Conservation (phyloP, 257 asterid species). For the Nicotiana paniculata region DNA sequence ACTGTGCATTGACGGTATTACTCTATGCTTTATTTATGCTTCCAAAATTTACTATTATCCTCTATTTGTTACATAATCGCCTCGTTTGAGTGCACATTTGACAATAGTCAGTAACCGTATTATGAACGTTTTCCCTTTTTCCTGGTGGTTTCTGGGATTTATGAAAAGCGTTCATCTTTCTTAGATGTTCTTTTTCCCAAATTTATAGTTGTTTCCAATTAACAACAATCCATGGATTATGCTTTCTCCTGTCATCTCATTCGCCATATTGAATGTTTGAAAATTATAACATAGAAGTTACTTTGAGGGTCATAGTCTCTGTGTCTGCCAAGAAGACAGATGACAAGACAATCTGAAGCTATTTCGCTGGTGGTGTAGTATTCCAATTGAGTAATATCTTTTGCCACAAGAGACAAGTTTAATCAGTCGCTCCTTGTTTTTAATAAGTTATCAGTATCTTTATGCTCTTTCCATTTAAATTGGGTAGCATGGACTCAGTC, state of each 20-base stretch:
- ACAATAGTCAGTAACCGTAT: not conserved
- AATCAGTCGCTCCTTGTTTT: not conserved
- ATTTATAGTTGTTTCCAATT: not conserved
- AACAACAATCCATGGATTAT: not conserved
- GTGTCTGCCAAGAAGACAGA: not conserved
- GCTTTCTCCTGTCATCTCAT: not conserved
- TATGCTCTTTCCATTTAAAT: not conserved
- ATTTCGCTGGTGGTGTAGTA: not conserved
- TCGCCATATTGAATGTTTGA: not conserved
- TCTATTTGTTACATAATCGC: not conserved
- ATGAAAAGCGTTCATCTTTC: not conserved
- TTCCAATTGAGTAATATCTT: not conserved
- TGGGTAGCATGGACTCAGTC: not conserved
- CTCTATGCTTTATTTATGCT: not conserved
- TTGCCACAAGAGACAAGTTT: not conserved
- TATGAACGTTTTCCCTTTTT: not conserved
- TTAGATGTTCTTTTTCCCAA: not conserved
- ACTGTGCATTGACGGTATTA: slow-evolving; percentile 17
- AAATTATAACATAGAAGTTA: not conserved
- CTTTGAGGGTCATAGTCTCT: not conserved
- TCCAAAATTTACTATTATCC: not conserved
- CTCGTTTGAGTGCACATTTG: not conserved
- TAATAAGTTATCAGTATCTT: not conserved
- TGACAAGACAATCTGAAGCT: not conserved
- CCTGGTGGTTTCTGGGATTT: not conserved